A percentile compares a stretch with the other conserved stretches of the same genome.
Evolutionary conservation across 176 grass and related monocot species (phyloP).

Genomic region (Avena atlantica): DNA sequence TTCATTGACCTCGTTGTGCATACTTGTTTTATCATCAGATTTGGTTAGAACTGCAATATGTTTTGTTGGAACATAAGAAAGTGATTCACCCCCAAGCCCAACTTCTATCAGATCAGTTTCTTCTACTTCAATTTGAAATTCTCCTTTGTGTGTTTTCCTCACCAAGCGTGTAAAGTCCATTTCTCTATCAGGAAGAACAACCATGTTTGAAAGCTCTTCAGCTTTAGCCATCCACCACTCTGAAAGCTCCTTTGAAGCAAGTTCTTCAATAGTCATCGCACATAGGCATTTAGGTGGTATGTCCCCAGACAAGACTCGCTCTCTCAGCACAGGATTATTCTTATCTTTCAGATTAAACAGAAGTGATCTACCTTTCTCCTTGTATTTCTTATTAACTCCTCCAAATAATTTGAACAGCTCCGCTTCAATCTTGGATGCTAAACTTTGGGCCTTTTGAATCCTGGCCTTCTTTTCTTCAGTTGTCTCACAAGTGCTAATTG

Average conservation of each 20-base stretch:
- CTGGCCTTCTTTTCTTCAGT: constrained; percentile 26
- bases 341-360: constrained; percentile 87
- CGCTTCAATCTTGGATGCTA: constrained; percentile 73
- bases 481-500: constrained; percentile 39
- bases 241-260: constrained; percentile 88
- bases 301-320: constrained; percentile 70
- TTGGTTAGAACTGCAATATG: constrained; percentile 39
- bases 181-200: constrained; percentile 69
- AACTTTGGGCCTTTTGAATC: constrained; percentile 46
- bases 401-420: constrained; percentile 78
- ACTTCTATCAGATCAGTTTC: constrained; percentile 56
- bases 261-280: constrained; percentile 75
- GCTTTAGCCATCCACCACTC: constrained; percentile 83
- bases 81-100: constrained; percentile 51
- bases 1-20: constrained; percentile 22
- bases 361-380: constrained; percentile 81
- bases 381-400: constrained; percentile 89
- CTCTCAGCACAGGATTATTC: constrained; percentile 67
- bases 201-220: constrained; percentile 73
- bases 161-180: constrained; percentile 63
- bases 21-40: constrained; percentile 39
- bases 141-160: constrained; percentile 89
- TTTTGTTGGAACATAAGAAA: constrained; percentile 47
- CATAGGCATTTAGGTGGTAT: constrained; percentile 71
- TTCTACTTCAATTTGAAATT: constrained; percentile 82